phyloP scores from a whole-genome alignment of 192 early-diverging fungal genomes.

The Phlyctochytrium bullatum region DNA sequence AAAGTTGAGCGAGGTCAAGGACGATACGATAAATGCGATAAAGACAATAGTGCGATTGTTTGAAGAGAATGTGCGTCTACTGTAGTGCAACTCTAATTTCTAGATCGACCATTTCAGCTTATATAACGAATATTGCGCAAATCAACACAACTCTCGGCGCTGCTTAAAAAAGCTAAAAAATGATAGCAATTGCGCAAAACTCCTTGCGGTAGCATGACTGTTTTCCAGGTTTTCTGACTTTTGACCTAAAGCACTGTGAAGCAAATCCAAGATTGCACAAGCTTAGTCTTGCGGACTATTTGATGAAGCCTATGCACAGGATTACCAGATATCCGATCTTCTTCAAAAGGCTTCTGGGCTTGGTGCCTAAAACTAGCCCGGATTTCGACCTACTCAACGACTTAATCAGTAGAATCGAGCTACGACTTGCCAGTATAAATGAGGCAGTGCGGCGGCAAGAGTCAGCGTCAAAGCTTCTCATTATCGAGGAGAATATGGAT shows the following conservation, averaged over 20 bases:
- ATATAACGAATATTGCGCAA: constrained; percentile 45
- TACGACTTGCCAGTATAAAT: constrained; percentile 38
- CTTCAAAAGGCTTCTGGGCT: constrained; percentile 41
- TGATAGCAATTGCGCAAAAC: constrained; percentile 5
- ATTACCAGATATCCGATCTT: constrained; percentile 51
- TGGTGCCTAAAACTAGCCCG: constrained; percentile 7
- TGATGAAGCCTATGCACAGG: constrained; percentile 54
- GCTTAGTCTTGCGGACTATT: constrained; percentile 37
- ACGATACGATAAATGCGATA: constrained; percentile 4
- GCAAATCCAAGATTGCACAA: constrained; percentile 46
- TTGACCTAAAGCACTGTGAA: constrained; percentile 38
- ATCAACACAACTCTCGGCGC: constrained; percentile 40
- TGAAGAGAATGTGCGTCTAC: constrained; percentile 19
- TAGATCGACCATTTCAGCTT: constrained; percentile 31
- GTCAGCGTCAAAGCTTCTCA: constrained; percentile 35
- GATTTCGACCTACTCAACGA: constrained; percentile 31
- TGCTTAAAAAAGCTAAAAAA: constrained; percentile 25
- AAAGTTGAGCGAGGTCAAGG: constrained; percentile 20
- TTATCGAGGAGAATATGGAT: constrained; percentile 51
- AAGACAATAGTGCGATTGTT: constrained; percentile 23
- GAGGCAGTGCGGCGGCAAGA: constrained; percentile 41
- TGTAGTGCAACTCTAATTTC: constrained; percentile 5
- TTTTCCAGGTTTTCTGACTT: constrained; percentile 12
- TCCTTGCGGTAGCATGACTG: constrained; percentile 1
- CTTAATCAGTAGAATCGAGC: constrained; percentile 42